A percentile compares a stretch with the other conserved stretches of the same genome.
Conservation (phyloP, 495 filamentous ascomycete genomes). For the Aspergillus incahuasiensis region DNA sequence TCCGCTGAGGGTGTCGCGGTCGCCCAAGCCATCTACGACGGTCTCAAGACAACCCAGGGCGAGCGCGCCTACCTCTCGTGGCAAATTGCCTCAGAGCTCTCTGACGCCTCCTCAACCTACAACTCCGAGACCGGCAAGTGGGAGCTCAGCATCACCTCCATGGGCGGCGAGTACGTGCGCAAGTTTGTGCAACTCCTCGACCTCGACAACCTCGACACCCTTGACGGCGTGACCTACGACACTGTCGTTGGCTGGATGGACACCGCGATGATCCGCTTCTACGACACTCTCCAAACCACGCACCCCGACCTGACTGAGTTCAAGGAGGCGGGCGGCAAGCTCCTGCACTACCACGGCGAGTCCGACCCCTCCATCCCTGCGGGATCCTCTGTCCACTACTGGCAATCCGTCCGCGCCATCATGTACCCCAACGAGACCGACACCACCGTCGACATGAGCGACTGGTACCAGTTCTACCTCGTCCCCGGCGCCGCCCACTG, state of each 20-base stretch:
- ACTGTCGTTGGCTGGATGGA: slow-evolving; percentile 45
- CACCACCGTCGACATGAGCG: slow-evolving; percentile 35
- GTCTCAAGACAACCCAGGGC: slow-evolving; percentile 41
- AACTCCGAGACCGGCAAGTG: slow-evolving; percentile 35
- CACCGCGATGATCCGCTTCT: slow-evolving; percentile 14
- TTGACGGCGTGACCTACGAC: slow-evolving; percentile 46
- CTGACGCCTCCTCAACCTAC: slow-evolving; percentile 40
- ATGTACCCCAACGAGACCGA: slow-evolving; percentile 45
- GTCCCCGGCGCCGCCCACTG: slow-evolving; percentile 52
- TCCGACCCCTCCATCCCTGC: slow-evolving; percentile 45
- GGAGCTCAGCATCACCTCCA: slow-evolving; percentile 27
- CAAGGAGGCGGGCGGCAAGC: slow-evolving; percentile 44
- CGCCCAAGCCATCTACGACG: slow-evolving; percentile 35
- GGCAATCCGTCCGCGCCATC: slow-evolving; percentile 43
- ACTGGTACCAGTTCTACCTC: slow-evolving; percentile 50
- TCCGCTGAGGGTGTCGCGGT: slow-evolving; percentile 35
- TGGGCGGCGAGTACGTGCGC: slow-evolving; percentile 32
- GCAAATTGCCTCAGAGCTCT: slow-evolving; percentile 36
- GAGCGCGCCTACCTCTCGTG: slow-evolving; percentile 44
- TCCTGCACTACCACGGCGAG: slow-evolving; percentile 51
- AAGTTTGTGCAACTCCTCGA: slow-evolving; percentile 14
- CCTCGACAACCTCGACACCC: slow-evolving; percentile 22
- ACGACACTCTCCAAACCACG: slow-evolving; percentile 23
- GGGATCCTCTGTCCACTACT: slow-evolving; percentile 43
- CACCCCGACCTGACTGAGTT: slow-evolving; percentile 46